Conservation (phyloP, 352 stramenopile genomes). For the Phytophthora sansomeana region DNA sequence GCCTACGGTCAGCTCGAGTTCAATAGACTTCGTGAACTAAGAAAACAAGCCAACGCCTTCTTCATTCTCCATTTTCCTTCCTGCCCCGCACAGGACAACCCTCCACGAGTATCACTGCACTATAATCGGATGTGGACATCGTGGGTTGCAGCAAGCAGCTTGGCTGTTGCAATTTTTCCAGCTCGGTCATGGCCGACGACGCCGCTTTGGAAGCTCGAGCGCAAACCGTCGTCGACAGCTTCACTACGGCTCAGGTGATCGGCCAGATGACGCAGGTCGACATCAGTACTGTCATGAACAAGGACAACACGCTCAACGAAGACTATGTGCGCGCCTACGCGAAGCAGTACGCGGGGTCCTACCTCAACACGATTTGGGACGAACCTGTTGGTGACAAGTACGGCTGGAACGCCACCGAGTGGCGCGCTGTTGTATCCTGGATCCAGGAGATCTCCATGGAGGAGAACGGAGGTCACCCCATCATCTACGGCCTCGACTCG, state of each 20-base stretch:
- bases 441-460: too few relatives aligned
- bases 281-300: too few relatives aligned
- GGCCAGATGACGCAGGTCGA: slow-evolving; percentile 45
- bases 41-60: slow-evolving; percentile 11
- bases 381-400: too few relatives aligned
- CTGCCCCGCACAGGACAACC: slow-evolving; percentile 22
- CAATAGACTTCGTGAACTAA: neutral
- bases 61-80: slow-evolving; percentile 36
- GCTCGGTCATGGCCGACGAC: slow-evolving; percentile 6
- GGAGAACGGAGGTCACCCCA: too few relatives aligned
- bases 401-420: too few relatives aligned
- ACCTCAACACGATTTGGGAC: too few relatives aligned
- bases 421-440: too few relatives aligned
- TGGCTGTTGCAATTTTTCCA: slow-evolving; percentile 10
- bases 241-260: slow-evolving; percentile 51
- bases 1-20: slow-evolving; percentile 1
- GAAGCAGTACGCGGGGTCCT: too few relatives aligned
- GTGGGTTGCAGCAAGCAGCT: slow-evolving; percentile 13
- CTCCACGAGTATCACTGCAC: neutral
- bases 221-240: slow-evolving; percentile 23
- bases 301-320: too few relatives aligned
- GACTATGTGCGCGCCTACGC: too few relatives aligned
- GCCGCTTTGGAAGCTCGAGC: slow-evolving; percentile 18
- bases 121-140: slow-evolving; percentile 22
- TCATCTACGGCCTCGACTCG: too few relatives aligned